Base-by-base conservation (phyloP, 1,284 basidiomycete species). In the Blastosporella zonata region DNA sequence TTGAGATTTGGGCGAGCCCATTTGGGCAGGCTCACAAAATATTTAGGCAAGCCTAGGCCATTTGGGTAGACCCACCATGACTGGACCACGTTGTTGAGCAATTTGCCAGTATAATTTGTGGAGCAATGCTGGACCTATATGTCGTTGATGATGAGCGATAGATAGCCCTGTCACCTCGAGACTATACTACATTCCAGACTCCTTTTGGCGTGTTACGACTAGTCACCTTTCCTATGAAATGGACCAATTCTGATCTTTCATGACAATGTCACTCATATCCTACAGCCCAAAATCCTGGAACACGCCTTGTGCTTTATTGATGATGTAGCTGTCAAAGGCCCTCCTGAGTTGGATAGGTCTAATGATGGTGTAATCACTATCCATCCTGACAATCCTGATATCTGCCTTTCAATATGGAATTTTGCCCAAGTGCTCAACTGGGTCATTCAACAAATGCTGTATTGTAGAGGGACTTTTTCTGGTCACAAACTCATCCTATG, bases 211-310 rank as follows among this genome's bases (percentile, higher is more conserved):
- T 53, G 0, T 36, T 61, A 1, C 34, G 47, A 3, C 49, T 65
- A 2, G 59, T 59, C 10, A 60, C 55, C 0, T 49, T 73, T 0
- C 71, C 69, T 0, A 70, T 69, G n/a, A n/a, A n/a, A n/a, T n/a
- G n/a, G 68, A 71, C 69, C 0, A 71, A 73, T 42, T 71, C 65
- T 0, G 63, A 66, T 70, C 10, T 66, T 69, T 38, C 67, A 72
- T 47, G 62, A 64, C 31, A 57, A 68, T 49, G 56, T 72, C 1
- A 63, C 61, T 0, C 64, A 61, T 42, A 70, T 70, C 23, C 54
- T 74, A 0, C 59, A 67, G 27, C 51, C 55, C 2, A 62, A 74
- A 41, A 70, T 73, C n/a, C 64, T 64, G 2, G 22, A 68, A 7
- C n/a, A 59, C 13, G 62, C 68, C 1, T 52, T 55, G 2, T 63